These are phyloP conservation scores for Mortierella antarctica DNA, from an alignment of 192 early-diverging fungal genomes.

Conservation along the genomic window DNA sequence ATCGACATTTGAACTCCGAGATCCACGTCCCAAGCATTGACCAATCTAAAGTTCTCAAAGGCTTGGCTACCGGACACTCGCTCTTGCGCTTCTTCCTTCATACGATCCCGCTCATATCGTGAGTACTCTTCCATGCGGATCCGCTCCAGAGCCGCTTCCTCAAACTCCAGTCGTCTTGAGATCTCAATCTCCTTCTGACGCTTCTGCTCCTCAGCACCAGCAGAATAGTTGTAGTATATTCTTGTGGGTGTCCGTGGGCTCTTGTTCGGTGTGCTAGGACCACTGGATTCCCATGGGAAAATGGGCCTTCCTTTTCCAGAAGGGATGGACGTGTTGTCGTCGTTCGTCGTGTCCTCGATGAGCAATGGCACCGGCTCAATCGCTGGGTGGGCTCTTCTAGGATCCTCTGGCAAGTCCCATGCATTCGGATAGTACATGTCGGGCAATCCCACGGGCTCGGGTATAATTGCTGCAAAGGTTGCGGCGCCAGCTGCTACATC, in stretches of 20 bases:
- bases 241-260: conserved; percentile 28
- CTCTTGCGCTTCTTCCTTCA: conserved; percentile 28
- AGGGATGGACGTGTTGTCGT: conserved; percentile 22
- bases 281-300: conserved; percentile 45
- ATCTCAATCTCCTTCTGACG: conserved; percentile 24
- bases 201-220: conserved; percentile 19
- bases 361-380: conserved; percentile 6
- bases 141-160: conserved; percentile 28
- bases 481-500: conserved; percentile 2
- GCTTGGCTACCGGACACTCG: conserved; percentile 38
- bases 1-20: conserved; percentile 43
- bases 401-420: conserved; percentile 47
- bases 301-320: conserved; percentile 39
- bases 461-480: conserved; percentile 35
- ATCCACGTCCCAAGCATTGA: conserved; percentile 52
- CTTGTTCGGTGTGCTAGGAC: neutral
- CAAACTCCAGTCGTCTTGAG: conserved; percentile 14
- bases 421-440: conserved; percentile 54
- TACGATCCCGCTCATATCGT: conserved; percentile 34
- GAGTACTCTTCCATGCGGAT: conserved; percentile 27
- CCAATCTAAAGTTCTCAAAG: conserved; percentile 49
- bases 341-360: conserved; percentile 26
- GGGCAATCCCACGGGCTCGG: conserved; percentile 43
- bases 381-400: conserved; percentile 19
- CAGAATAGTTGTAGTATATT: conserved; percentile 38